Evolutionary conservation across 306 rosid genomes (phyloP).

Genomic region (Castanopsis chinensis): DNA sequence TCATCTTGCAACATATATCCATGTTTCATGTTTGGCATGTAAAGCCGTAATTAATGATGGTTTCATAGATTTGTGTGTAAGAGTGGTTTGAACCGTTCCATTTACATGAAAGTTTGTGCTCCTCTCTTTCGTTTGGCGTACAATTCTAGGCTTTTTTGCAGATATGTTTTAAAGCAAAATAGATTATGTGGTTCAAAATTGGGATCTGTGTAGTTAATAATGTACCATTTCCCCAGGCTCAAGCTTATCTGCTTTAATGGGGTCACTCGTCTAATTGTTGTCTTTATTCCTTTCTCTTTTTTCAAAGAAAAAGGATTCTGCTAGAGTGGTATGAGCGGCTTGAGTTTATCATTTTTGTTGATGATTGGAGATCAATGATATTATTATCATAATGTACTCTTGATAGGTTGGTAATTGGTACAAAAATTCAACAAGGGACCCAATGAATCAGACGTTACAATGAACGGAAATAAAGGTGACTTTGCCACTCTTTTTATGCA

Average conservation of each 20-base stretch:
- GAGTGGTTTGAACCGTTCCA: neutral
- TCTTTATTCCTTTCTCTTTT: slow-evolving; percentile 46
- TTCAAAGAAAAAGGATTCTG: slow-evolving; percentile 34
- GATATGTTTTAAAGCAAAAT: slow-evolving; percentile 34
- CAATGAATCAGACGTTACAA: neutral
- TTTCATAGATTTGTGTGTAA: too few relatives aligned
- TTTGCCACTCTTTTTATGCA: neutral
- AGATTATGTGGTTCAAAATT: slow-evolving; percentile 18
- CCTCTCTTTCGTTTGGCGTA: neutral
- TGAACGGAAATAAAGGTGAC: neutral
- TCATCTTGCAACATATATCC: too few relatives aligned
- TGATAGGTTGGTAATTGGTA: neutral
- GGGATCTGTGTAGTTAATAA: slow-evolving; percentile 45
- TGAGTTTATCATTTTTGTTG: neutral
- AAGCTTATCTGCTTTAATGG: slow-evolving; percentile 29
- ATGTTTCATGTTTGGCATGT: too few relatives aligned
- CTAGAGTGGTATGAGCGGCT: slow-evolving; percentile 29
- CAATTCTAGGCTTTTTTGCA: neutral
- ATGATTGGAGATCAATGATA: neutral
- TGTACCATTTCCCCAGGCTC: slow-evolving; percentile 16
- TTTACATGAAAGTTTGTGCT: neutral
- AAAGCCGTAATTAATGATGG: too few relatives aligned
- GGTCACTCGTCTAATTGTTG: slow-evolving; percentile 25
- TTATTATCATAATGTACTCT: neutral
- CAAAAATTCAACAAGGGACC: neutral